phyloP scores from a whole-genome alignment of 2,329 filamentous ascomycete species.

The Penicillium brevicompactum region DNA sequence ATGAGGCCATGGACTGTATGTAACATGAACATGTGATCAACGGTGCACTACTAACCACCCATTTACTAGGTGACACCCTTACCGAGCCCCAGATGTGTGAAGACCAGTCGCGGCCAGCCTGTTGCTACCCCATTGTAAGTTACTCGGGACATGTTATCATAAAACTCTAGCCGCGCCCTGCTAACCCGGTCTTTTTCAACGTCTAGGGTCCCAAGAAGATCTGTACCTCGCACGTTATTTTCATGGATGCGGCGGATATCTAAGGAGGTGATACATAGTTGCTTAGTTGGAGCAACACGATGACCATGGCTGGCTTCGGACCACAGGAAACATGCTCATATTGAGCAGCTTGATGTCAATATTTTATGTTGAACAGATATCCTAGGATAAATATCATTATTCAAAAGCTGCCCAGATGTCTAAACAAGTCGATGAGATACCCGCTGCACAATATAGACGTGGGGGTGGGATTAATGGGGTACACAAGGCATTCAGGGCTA shows the following conservation, averaged over 20 bases:
- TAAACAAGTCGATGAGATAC: too few relatives aligned
- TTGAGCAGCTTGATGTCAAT: constrained; percentile 11
- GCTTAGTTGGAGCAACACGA: neutral
- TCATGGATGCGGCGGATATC: constrained; percentile 22
- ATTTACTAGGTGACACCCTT: constrained; percentile 16
- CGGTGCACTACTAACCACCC: constrained; percentile 9
- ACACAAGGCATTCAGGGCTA: too few relatives aligned
- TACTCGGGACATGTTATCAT: neutral
- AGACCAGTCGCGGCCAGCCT: constrained; percentile 29
- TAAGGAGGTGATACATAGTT: constrained; percentile 1
- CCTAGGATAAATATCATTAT: constrained; percentile 6
- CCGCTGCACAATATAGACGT: too few relatives aligned
- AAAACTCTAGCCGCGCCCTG: neutral
- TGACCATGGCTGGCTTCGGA: too few relatives aligned
- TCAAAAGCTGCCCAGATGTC: too few relatives aligned
- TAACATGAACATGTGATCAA: neutral
- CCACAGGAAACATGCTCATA: too few relatives aligned
- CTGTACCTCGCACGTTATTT: constrained; percentile 29
- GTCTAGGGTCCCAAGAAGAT: constrained; percentile 28
- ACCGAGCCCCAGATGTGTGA: constrained; percentile 26
- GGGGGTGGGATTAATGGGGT: too few relatives aligned
- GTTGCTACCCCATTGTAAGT: constrained; percentile 36
- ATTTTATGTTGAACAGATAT: constrained; percentile 11
- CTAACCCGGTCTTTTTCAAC: neutral
- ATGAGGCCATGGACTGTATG: constrained; percentile 29